Evolutionary conservation across 179 eudicot genomes (phyloP), one percentile per base, ranked within the genome.

Genomic region (Silene coronaria): DNA sequence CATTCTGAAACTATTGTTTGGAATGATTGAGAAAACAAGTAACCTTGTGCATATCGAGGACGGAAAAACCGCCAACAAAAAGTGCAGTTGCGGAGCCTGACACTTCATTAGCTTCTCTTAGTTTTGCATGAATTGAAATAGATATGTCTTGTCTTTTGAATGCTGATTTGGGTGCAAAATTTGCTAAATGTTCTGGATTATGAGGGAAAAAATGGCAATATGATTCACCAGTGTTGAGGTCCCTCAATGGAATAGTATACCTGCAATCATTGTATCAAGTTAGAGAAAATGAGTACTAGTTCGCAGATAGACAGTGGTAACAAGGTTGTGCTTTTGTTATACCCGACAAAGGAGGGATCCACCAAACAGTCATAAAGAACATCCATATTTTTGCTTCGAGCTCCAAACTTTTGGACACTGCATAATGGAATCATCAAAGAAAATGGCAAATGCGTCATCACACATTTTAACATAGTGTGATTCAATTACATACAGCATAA

Each of bases 161-260:
- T 22, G 63, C 67, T 32, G 83, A 77, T 66, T 76, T 85, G 65
- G 90, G 84, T 62, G 81, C 53, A 64, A 82, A 59, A 59, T 51
- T 88, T 42, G 76, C 85, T 66, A 93, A 79, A 83, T 89, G 88
- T 80, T 88, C 88, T 36, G 98, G 95, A 76, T 92, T 81, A 83
- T 88, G 80, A 62, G 98, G 98, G 79, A 87, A 93, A 85, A 93
- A 91, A 21, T 88, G 84, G 82, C 97, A 91, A 80, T 85, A 84
- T 22, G 83, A 75, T 55, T 79, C 82, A 64, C 93, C 91, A 58
- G 88, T 84, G 58, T 83, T 84, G 78, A 82, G 90, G 84, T 93
- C 97, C 80, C 84, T 88, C 91, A 90, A 88, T 53, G 98, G 90
- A 72, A 82, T 83, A 45, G 85, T 83, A 82, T 86, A 80, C 80